Percentiles rank a stretch among this genome's conserved stretches.
These are phyloP conservation scores for Lepiota venenata DNA, from an alignment of 768 basidiomycete species.

Conservation along the genomic window DNA sequence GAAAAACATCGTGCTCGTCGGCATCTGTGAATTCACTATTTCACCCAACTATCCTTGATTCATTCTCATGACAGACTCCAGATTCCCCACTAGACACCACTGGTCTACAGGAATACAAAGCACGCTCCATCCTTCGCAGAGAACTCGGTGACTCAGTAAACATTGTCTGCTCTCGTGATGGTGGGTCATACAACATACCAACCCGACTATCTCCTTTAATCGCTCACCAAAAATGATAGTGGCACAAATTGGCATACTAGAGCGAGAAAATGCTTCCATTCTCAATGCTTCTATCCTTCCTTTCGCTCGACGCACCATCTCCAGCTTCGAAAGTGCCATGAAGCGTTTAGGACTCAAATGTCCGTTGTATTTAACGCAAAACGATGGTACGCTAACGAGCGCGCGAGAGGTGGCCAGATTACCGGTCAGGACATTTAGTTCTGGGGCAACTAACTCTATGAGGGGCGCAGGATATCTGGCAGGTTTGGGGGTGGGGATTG, in stretches of 20 bases:
- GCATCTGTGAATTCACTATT: constrained; percentile 22
- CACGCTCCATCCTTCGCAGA: constrained; percentile 23
- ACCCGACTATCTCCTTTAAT: background rate
- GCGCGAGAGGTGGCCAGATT: constrained; percentile 48
- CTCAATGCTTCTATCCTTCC: constrained; percentile 61
- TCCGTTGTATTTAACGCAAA: constrained; percentile 56
- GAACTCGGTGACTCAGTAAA: constrained; percentile 37
- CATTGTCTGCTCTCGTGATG: constrained; percentile 51
- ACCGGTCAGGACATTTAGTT: constrained; percentile 61
- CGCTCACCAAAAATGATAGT: constrained; percentile 26
- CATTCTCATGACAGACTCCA: background rate
- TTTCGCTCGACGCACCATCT: constrained; percentile 54
- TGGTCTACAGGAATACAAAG: constrained; percentile 29
- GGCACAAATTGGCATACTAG: constrained; percentile 55
- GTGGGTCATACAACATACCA: constrained; percentile 16
- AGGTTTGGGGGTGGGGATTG: constrained; percentile 20
- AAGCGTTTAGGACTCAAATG: constrained; percentile 42
- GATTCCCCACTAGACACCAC: constrained; percentile 30
- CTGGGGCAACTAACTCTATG: constrained; percentile 69
- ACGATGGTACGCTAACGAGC: constrained; percentile 53
- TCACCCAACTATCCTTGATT: background rate
- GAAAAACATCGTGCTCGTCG: constrained; percentile 26
- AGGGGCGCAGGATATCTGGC: constrained; percentile 62
- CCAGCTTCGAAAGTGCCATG: constrained; percentile 50
- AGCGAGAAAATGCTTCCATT: constrained; percentile 67